A percentile compares a stretch with the other conserved stretches of the same genome.
These are phyloP conservation scores for Candida chilensis DNA, from an alignment of 805 yeast species.

Conservation along the genomic window DNA sequence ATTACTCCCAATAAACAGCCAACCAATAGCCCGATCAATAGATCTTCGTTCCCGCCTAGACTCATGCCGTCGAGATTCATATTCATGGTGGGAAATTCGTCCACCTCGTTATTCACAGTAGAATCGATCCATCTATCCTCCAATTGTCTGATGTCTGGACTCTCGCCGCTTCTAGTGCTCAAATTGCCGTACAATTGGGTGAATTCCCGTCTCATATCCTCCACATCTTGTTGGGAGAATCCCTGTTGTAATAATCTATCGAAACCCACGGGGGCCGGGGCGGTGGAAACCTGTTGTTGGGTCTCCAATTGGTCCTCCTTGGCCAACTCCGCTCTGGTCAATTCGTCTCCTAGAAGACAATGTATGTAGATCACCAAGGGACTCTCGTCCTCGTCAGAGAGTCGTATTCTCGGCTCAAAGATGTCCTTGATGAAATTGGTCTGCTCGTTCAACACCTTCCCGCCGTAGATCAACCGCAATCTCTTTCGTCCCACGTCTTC, in stretches of 20 bases:
- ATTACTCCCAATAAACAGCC: constrained; percentile 75
- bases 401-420: constrained; percentile 16
- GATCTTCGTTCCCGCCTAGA: constrained; percentile 43
- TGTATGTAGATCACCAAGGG: constrained; percentile 51
- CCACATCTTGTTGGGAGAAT: constrained; percentile 69
- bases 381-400: constrained; percentile 4
- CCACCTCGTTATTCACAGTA: constrained; percentile 47
- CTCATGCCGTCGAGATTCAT: constrained; percentile 6
- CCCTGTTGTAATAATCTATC: constrained; percentile 81
- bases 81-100: constrained; percentile 29
- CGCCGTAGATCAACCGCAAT: constrained; percentile 60
- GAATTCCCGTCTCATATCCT: constrained; percentile 67
- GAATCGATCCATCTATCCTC: constrained; percentile 89
- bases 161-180: constrained; percentile 7
- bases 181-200: constrained; percentile 51
- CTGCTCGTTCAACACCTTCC: constrained; percentile 50
- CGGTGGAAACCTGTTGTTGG: constrained; percentile 39
- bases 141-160: constrained; percentile 45
- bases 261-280: constrained; percentile 73
- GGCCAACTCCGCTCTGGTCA: constrained; percentile 44
- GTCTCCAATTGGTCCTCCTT: constrained; percentile 53
- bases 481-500: constrained; percentile 30
- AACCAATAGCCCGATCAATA: constrained; percentile 58
- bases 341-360: constrained; percentile 66
- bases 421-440: constrained; percentile 48